Evolutionary conservation across 1,139 yeast species (phyloP).

Genomic region (Barnettozyma hawaiiensis): DNA sequence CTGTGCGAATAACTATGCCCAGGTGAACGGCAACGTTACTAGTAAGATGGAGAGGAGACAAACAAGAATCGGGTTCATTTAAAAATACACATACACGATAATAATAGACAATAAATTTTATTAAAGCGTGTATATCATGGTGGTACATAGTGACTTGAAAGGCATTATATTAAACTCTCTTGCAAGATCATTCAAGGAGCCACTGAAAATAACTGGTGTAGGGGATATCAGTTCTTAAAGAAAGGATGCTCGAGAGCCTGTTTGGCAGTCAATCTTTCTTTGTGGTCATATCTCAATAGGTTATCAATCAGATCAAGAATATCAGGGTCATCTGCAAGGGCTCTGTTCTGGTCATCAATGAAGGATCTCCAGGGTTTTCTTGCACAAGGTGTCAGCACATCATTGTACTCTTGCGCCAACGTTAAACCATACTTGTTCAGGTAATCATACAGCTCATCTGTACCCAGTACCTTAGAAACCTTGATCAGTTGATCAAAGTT

Average conservation of each 20-base stretch:
- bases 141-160: neutral
- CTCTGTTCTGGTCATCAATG: conserved; percentile 66
- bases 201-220: too few species aligned
- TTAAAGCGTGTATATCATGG: too few species aligned
- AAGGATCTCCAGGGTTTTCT: conserved; percentile 88
- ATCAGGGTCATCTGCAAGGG: conserved; percentile 55
- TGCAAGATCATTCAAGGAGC: neutral
- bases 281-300: conserved; percentile 86
- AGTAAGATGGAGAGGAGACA: conserved; percentile 20
- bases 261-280: conserved; percentile 85
- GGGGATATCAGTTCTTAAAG: conserved; percentile 35
- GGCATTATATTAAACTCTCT: neutral
- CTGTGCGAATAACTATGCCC: conserved; percentile 16
- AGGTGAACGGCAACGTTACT: neutral
- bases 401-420: conserved; percentile 78
- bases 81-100: too few species aligned
- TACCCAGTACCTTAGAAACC: conserved; percentile 89
- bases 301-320: conserved; percentile 81
- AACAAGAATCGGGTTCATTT: conserved; percentile 20
- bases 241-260: conserved; percentile 92
- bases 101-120: neutral
- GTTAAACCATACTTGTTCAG: conserved; percentile 69
- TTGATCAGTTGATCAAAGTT: conserved; percentile 95
- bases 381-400: conserved; percentile 64
- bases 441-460: conserved; percentile 73